phyloP scores from a whole-genome alignment of 2,329 filamentous ascomycete genomes.

The Cordyceps cicadae region DNA sequence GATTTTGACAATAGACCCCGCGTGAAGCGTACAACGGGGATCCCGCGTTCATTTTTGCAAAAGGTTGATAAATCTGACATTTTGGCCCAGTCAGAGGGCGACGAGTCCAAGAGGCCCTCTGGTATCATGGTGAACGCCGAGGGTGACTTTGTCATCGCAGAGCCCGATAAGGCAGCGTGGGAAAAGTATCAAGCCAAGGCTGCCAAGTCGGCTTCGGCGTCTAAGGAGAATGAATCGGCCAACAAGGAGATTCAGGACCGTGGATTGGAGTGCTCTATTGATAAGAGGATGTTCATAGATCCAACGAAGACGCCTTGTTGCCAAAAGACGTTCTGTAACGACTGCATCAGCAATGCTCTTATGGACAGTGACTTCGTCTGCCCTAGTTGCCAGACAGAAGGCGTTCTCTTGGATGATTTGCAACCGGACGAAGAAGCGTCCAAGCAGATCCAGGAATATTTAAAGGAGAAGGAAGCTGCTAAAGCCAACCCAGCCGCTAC shows the following conservation, averaged over 20 bases:
- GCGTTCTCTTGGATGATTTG: constrained; percentile 88
- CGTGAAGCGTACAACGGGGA: constrained; percentile 93
- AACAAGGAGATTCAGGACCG: constrained; percentile 82
- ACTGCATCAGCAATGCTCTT: constrained; percentile 98
- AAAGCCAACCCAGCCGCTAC: constrained; percentile 32
- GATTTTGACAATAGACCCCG: constrained; percentile 89
- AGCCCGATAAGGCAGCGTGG: constrained; percentile 93
- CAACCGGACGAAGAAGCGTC: constrained; percentile 71
- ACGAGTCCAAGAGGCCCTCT: constrained; percentile 76
- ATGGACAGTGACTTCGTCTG: constrained; percentile 98
- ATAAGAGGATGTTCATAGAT: constrained; percentile 97
- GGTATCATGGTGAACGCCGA: constrained; percentile 97
- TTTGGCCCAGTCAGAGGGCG: constrained; percentile 62
- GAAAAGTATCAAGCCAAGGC: constrained; percentile 88
- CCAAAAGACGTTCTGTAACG: constrained; percentile 96
- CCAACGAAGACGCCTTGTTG: constrained; percentile 99
- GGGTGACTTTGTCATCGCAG: constrained; percentile 93
- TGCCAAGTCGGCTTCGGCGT: constrained; percentile 73
- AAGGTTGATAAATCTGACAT: constrained; percentile 87
- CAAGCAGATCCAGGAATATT: constrained; percentile 69
- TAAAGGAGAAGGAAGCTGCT: constrained; percentile 47
- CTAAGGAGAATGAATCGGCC: constrained; percentile 68
- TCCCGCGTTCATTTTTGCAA: constrained; percentile 89
- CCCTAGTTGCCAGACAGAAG: constrained; percentile 82
- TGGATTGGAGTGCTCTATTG: constrained; percentile 87